A percentile compares a stretch with the other conserved stretches of the same genome.
Conservation (phyloP, 139 green algal genomes). For the Yamagishiella unicocca region DNA sequence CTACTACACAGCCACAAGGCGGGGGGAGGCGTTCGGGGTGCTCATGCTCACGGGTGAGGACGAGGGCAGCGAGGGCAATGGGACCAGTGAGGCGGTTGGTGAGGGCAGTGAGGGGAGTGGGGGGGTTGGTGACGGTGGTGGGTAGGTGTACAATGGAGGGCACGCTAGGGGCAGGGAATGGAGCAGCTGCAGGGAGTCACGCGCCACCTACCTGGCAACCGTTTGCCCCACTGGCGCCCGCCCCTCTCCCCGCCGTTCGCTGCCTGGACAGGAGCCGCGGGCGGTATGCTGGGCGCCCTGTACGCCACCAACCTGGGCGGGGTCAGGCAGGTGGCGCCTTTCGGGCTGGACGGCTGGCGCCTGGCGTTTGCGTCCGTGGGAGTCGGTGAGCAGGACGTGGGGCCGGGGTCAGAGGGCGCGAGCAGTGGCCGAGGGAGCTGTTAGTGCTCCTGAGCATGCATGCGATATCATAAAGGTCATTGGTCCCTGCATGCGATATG, state of each 20-base stretch:
- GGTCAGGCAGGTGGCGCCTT: background rate
- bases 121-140: background rate
- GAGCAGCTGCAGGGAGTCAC: no score
- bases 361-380: constrained; percentile 62
- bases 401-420: no score
- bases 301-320: constrained; percentile 73
- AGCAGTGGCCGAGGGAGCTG: no score
- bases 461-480: no score
- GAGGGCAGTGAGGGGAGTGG: background rate
- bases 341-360: constrained; percentile 60
- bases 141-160: background rate
- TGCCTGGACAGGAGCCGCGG: constrained; percentile 43
- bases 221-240: no score
- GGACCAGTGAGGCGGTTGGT: no score
- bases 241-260: background rate
- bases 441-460: no score
- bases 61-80: no score
- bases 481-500: no score
- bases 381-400: constrained; percentile 23
- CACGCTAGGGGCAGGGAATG: no score
- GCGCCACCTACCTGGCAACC: no score
- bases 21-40: constrained; percentile 78
- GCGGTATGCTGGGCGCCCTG: constrained; percentile 69
- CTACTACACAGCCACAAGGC: constrained; percentile 56
- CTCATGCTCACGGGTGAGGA: constrained; percentile 70